Evolutionary conservation across 2,329 filamentous ascomycete species (phyloP).

Genomic region (Talaromyces sp.): DNA sequence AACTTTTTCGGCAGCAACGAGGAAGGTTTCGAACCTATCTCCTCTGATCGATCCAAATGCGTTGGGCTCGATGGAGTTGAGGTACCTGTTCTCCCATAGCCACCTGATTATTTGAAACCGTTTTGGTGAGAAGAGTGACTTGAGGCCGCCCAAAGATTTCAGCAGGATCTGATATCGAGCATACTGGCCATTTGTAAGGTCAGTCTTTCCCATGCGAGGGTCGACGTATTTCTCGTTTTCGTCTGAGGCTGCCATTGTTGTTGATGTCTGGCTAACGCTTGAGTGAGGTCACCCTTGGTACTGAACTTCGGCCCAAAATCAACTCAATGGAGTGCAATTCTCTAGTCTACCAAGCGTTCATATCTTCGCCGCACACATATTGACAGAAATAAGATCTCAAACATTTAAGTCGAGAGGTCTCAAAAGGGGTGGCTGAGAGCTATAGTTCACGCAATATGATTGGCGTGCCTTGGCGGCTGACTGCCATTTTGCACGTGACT

Average conservation of each 20-base stretch:
- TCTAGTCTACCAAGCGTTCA: no score
- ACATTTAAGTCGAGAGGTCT: not conserved
- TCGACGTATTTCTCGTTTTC: constrained; percentile 5
- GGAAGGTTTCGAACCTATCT: not conserved
- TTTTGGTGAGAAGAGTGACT: not conserved
- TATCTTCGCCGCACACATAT: not conserved
- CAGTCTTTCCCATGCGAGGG: not conserved
- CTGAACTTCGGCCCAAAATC: no score
- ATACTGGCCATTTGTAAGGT: constrained; percentile 8
- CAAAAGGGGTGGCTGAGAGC: not conserved
- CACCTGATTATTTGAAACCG: not conserved
- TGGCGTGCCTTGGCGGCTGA: not conserved
- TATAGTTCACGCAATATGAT: not conserved
- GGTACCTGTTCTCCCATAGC: constrained; percentile 8
- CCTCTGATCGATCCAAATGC: not conserved
- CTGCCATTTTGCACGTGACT: not conserved
- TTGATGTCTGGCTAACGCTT: not conserved
- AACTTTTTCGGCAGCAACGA: constrained; percentile 9
- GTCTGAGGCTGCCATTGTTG: not conserved
- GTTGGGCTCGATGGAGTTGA: not conserved
- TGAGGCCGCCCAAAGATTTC: not conserved
- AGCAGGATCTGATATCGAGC: not conserved
- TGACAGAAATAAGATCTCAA: not conserved
- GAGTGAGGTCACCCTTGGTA: no score
- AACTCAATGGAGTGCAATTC: no score